Percentiles rank a stretch among this genome's conserved stretches.
These are phyloP conservation scores for Lycium ferocissimum DNA, from an alignment of 257 asterid genomes.

Conservation along the genomic window DNA sequence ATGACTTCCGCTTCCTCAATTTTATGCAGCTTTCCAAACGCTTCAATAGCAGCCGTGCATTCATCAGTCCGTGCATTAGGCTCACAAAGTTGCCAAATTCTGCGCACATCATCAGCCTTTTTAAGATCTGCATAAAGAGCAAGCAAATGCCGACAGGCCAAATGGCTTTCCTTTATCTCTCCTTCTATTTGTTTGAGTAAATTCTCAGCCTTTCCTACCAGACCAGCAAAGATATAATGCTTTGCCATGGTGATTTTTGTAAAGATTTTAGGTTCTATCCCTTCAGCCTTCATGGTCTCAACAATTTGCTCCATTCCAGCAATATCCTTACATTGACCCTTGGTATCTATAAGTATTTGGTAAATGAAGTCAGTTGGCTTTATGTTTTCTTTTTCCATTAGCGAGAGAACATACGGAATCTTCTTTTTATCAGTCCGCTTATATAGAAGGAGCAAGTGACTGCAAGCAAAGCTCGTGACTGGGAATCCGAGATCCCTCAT, in stretches of 20 bases:
- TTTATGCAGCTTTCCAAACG: conserved; percentile 68
- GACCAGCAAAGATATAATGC: conserved; percentile 55
- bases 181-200: conserved; percentile 71
- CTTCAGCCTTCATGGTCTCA: conserved; percentile 72
- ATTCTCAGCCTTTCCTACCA: conserved; percentile 66
- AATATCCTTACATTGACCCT: conserved; percentile 69
- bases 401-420: conserved; percentile 63
- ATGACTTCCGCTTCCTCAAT: conserved; percentile 75
- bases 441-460: conserved; percentile 76
- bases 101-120: conserved; percentile 60
- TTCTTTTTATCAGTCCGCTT: conserved; percentile 61
- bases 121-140: conserved; percentile 74
- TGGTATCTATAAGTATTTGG: conserved; percentile 57
- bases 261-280: conserved; percentile 47
- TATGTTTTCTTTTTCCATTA: conserved; percentile 73
- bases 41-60: conserved; percentile 61
- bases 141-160: conserved; percentile 50
- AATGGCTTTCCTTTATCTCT: conserved; percentile 45
- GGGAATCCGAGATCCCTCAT: conserved; percentile 66
- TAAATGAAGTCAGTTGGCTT: conserved; percentile 65
- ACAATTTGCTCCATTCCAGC: conserved; percentile 70
- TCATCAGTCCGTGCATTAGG: conserved; percentile 48
- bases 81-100: conserved; percentile 73
- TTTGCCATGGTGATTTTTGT: conserved; percentile 49
- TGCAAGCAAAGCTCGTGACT: conserved; percentile 54